phyloP scores from a whole-genome alignment of 352 stramenopile genomes.

The Phytophthora ohioensis region DNA sequence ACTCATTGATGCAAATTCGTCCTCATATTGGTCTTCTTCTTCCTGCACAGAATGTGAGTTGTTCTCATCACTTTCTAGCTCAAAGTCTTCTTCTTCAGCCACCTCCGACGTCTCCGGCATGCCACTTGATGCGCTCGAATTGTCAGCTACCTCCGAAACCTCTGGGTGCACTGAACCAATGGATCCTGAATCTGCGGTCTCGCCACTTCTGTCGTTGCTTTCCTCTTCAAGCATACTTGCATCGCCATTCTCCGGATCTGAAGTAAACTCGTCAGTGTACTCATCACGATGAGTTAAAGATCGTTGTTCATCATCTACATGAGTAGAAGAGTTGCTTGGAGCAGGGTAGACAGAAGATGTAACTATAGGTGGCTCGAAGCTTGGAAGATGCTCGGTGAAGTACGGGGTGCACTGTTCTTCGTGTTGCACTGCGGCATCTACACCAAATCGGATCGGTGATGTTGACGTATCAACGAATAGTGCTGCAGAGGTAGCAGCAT shows the following conservation, averaged over 20 bases:
- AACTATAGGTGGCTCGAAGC: neutral
- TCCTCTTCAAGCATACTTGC: neutral
- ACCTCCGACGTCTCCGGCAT: conserved; percentile 3
- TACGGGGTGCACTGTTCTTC: conserved; percentile 8
- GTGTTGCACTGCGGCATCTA: conserved; percentile 50
- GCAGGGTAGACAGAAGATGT: neutral
- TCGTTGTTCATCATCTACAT: conserved; percentile 1
- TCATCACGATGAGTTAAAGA: conserved; percentile 11
- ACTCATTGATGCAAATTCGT: conserved; percentile 53
- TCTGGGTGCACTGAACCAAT: conserved; percentile 16
- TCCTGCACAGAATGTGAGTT: conserved; percentile 1
- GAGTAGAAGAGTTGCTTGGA: neutral
- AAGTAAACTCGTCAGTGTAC: conserved; percentile 32
- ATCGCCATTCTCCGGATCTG: conserved; percentile 10
- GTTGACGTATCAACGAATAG: conserved; percentile 48
- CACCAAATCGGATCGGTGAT: conserved; percentile 28
- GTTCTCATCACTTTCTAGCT: conserved; percentile 9
- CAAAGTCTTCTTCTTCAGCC: conserved; percentile 12
- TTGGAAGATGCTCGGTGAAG: neutral
- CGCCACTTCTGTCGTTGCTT: neutral
- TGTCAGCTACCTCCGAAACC: neutral
- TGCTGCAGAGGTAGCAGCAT: conserved; percentile 54
- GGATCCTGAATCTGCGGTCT: conserved; percentile 5
- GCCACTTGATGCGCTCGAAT: neutral
- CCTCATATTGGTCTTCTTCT: conserved; percentile 39